These are phyloP conservation scores for Allium fistulosum DNA, from an alignment of 106 monocot species.

Conservation along the genomic window DNA sequence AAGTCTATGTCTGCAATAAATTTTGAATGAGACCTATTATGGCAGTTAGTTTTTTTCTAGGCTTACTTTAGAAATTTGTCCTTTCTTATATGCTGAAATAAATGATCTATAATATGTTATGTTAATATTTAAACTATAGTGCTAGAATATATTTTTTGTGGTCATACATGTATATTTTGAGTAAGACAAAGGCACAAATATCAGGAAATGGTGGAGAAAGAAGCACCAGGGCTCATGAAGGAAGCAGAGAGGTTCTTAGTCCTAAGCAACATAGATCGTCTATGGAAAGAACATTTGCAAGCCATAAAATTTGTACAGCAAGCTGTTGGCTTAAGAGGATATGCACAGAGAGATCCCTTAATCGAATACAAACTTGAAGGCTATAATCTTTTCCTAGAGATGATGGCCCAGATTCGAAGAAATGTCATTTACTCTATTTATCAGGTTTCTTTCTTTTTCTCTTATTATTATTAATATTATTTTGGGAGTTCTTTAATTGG, in stretches of 20 bases:
- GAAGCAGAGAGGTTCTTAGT: slow-evolving; percentile 90
- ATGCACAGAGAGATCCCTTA: slow-evolving; percentile 92
- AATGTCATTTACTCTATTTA: slow-evolving; percentile 96
- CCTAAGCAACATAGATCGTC: slow-evolving; percentile 85
- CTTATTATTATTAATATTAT: not conserved
- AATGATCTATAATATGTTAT: too few species aligned
- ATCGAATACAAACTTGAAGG: slow-evolving; percentile 98
- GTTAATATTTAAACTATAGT: too few species aligned
- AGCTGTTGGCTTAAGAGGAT: slow-evolving; percentile 86
- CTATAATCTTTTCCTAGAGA: slow-evolving; percentile 93
- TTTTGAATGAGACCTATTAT: too few species aligned
- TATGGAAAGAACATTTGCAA: slow-evolving; percentile 98
- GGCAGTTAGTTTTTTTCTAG: too few species aligned
- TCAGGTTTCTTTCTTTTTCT: slow-evolving; percentile 39
- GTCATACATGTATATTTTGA: too few species aligned
- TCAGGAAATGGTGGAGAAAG: slow-evolving; percentile 92
- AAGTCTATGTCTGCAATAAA: too few species aligned
- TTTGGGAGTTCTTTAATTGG: not conserved
- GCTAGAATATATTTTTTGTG: too few species aligned
- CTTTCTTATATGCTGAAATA: too few species aligned
- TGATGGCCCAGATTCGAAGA: slow-evolving; percentile 96
- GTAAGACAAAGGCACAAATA: not conserved
- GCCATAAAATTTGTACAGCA: slow-evolving; percentile 93
- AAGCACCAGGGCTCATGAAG: slow-evolving; percentile 88
- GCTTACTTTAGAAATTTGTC: too few species aligned